These are phyloP conservation scores for Bipolaris bicolor DNA, from an alignment of 2,329 filamentous ascomycete species.

Conservation along the genomic window DNA sequence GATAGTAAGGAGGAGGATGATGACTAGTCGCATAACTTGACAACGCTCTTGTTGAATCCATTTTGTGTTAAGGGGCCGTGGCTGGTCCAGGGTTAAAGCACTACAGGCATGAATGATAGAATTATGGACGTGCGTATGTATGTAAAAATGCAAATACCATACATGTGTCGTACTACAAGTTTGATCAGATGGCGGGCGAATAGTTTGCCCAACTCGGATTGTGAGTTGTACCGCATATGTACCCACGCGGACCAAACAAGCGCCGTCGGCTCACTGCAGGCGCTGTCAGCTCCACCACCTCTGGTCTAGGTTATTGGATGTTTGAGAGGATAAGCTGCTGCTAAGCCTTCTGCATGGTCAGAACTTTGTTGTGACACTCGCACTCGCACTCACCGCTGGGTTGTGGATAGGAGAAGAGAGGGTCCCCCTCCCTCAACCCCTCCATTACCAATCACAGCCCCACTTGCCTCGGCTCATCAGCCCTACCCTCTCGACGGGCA, in stretches of 20 bases:
- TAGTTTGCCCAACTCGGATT: not conserved
- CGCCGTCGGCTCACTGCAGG: not conserved
- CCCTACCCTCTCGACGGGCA: slow-evolving; percentile 17
- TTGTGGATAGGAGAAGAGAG: not conserved
- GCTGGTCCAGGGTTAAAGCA: not conserved
- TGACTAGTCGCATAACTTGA: not conserved
- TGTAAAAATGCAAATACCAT: not conserved
- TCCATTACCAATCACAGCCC: slow-evolving; percentile 28
- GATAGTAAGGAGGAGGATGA: slow-evolving; percentile 21
- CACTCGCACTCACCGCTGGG: slow-evolving; percentile 1
- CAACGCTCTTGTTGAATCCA: not conserved
- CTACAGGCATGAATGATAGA: not conserved
- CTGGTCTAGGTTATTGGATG: not conserved
- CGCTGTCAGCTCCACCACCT: not conserved
- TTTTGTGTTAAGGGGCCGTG: not conserved
- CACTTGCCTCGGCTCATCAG: slow-evolving; percentile 37
- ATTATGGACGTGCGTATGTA: not conserved
- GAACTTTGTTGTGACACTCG: not conserved
- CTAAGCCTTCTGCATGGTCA: not conserved
- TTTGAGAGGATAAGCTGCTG: not conserved
- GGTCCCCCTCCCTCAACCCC: slow-evolving; percentile 4
- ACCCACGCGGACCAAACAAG: not conserved
- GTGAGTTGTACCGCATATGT: not conserved
- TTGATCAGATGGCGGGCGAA: not conserved
- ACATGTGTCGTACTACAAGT: not conserved